A percentile compares a stretch with the other conserved stretches of the same genome.
phyloP scores from a whole-genome alignment of 1,284 basidiomycete genomes.

The Termitomyces sp. region DNA sequence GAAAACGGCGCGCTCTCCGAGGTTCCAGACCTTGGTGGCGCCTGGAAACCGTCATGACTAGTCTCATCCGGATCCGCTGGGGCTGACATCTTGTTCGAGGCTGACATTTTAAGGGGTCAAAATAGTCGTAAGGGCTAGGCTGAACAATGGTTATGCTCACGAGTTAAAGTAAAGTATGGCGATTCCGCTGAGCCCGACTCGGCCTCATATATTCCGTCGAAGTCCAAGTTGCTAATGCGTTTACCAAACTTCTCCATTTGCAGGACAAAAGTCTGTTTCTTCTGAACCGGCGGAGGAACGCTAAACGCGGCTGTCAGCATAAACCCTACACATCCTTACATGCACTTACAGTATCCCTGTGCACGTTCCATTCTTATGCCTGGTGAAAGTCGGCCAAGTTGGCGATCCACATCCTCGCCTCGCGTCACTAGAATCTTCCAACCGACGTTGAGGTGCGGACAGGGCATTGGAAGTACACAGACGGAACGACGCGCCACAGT shows the following conservation, averaged over 20 bases:
- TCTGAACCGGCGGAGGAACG: constrained; percentile 5
- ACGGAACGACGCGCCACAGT: constrained; percentile 25
- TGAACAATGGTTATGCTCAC: constrained; percentile 25
- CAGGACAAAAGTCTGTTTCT: constrained; percentile 19
- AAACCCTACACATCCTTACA: neutral
- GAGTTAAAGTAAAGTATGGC: constrained; percentile 35
- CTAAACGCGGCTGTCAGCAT: constrained; percentile 3
- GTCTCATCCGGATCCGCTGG: neutral
- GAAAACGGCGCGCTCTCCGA: neutral
- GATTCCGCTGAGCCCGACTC: constrained; percentile 33
- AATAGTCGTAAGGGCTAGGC: neutral
- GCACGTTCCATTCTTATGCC: constrained; percentile 27
- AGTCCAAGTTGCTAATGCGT: neutral
- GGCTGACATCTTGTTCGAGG: neutral
- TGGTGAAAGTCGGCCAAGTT: constrained; percentile 32
- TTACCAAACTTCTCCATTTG: constrained; percentile 31
- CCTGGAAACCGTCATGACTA: neutral
- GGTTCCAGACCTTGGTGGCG: neutral
- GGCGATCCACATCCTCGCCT: constrained; percentile 29
- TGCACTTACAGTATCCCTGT: constrained; percentile 23
- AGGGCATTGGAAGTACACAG: constrained; percentile 21
- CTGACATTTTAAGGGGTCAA: neutral
- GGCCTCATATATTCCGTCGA: neutral
- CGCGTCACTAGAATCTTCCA: neutral
- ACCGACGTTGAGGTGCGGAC: neutral